Conservation (phyloP, 306 rosid genomes). For the Sicyos baderoa region DNA sequence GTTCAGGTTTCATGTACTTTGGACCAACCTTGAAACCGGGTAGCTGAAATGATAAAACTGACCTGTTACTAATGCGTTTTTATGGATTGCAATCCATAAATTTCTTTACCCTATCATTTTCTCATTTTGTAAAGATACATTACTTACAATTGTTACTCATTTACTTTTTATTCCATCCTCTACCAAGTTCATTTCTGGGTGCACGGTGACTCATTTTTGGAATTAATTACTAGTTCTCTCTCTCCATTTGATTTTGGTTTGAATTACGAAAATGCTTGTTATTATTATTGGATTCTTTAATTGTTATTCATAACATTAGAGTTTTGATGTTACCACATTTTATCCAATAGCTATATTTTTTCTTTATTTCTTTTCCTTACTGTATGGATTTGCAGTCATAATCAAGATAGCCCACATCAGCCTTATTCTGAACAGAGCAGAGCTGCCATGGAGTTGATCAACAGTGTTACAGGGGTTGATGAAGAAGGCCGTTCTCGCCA, state of each 20-base stretch:
- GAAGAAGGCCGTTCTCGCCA: constrained; percentile 98
- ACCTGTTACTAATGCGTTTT: background rate
- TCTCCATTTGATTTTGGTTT: background rate
- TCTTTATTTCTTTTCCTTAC: constrained; percentile 1
- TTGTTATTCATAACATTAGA: background rate
- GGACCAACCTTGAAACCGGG: background rate
- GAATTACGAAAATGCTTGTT: background rate
- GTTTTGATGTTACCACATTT: background rate
- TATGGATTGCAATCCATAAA: background rate
- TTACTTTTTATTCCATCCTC: too few species aligned
- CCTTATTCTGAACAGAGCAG: constrained; percentile 49
- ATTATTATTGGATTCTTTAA: background rate
- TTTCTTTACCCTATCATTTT: background rate
- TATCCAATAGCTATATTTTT: background rate
- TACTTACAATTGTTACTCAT: too few species aligned
- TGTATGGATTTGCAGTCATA: constrained; percentile 30
- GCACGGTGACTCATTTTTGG: background rate
- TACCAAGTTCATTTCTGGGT: background rate
- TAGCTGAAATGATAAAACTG: background rate
- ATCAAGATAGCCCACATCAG: constrained; percentile 54
- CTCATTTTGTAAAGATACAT: background rate
- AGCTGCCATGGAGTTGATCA: constrained; percentile 90
- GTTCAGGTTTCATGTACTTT: background rate
- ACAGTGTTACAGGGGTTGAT: constrained; percentile 70
- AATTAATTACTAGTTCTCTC: background rate